Percentiles rank a stretch among this genome's conserved stretches.
Evolutionary conservation across 208 protist species (phyloP).

Genomic region (Herpetomonas tarakana): DNA sequence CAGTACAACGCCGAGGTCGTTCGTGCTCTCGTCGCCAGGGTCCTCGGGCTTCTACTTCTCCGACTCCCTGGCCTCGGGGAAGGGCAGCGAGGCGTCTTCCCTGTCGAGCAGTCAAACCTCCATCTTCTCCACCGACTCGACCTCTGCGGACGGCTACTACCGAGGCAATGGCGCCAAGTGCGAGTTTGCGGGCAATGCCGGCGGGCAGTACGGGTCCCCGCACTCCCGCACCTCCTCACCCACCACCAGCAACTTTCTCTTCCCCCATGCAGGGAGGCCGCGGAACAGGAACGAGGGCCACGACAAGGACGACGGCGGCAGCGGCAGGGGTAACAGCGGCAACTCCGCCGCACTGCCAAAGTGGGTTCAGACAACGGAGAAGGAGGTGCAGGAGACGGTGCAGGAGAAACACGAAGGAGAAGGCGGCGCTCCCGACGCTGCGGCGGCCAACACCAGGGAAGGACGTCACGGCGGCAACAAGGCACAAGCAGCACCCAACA

Average conservation of each 20-base stretch:
- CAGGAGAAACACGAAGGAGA: background rate
- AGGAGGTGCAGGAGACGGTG: background rate
- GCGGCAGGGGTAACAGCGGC: too few relatives aligned
- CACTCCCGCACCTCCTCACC: background rate
- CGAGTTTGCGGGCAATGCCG: background rate
- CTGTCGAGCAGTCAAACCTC: background rate
- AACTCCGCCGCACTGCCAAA: too few relatives aligned
- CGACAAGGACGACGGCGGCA: background rate
- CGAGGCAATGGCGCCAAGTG: background rate
- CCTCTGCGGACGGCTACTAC: too few relatives aligned
- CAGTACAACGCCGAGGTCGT: background rate
- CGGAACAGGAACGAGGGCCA: background rate
- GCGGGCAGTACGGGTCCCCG: background rate
- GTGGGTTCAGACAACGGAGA: too few relatives aligned
- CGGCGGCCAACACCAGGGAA: too few relatives aligned
- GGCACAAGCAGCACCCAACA: too few relatives aligned
- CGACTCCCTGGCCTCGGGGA: too few relatives aligned
- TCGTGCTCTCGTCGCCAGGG: background rate
- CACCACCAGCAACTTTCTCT: background rate
- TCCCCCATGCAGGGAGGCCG: background rate
- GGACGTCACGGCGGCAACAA: too few relatives aligned
- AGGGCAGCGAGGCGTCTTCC: background rate
- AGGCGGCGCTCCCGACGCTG: background rate
- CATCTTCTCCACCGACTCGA: background rate
- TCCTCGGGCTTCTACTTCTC: background rate